phyloP scores from a whole-genome alignment of 2,329 filamentous ascomycete genomes.

The Akanthomyces dipterigenus region DNA sequence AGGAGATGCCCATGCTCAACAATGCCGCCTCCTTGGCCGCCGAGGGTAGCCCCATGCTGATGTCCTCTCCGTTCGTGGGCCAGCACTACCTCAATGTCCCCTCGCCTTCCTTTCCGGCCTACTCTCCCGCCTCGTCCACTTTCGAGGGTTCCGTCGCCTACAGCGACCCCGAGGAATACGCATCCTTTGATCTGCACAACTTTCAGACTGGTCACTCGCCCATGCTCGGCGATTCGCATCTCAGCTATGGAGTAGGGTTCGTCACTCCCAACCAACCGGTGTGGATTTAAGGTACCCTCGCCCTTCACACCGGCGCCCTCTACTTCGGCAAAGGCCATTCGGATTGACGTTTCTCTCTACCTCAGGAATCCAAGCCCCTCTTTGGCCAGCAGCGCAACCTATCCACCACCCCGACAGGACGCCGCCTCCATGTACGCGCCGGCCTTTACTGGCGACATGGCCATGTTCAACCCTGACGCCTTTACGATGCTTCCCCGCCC shows the following conservation, averaged over 20 bases:
- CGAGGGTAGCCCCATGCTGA: conserved; percentile 47
- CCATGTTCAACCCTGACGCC: conserved; percentile 31
- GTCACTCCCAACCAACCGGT: conserved; percentile 56
- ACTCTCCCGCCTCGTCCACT: conserved; percentile 57
- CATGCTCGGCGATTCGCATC: conserved; percentile 37
- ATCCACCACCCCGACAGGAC: conserved; percentile 38
- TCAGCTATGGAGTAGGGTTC: conserved; percentile 47
- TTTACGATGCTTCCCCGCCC: conserved; percentile 38
- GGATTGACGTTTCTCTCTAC: conserved; percentile 45
- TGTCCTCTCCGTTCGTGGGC: conserved; percentile 48
- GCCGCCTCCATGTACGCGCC: conserved; percentile 27
- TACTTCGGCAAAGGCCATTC: conserved; percentile 33
- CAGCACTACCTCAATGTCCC: conserved; percentile 57
- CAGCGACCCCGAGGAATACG: conserved; percentile 55
- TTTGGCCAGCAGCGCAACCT: conserved; percentile 36
- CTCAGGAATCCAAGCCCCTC: conserved; percentile 35
- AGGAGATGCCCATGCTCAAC: conserved; percentile 52
- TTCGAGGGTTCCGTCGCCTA: conserved; percentile 57
- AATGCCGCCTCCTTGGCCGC: conserved; percentile 40
- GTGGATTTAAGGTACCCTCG: conserved; percentile 45
- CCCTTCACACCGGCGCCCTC: conserved; percentile 33
- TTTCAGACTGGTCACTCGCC: conserved; percentile 39
- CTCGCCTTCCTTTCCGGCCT: conserved; percentile 53
- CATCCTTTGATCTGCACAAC: conserved; percentile 39
- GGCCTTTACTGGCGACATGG: conserved; percentile 33